phyloP scores from a whole-genome alignment of 1,284 basidiomycete genomes.

The Trichosporon ovoides region DNA sequence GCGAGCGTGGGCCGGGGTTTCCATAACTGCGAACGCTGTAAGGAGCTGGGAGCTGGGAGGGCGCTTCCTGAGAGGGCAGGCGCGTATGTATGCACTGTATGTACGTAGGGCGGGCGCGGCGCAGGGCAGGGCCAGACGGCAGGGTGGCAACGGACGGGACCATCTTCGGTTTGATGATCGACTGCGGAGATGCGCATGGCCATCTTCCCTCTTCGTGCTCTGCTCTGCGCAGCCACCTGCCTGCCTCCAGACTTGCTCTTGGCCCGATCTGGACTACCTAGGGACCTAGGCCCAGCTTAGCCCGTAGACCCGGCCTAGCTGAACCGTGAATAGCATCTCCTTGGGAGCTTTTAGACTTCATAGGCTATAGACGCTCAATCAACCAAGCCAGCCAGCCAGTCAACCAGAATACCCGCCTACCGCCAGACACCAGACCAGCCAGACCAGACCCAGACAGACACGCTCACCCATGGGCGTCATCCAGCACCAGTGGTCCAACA shows the following conservation, averaged over 20 bases:
- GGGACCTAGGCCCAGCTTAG: background rate
- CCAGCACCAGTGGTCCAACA: background rate
- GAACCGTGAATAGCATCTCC: background rate
- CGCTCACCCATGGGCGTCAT: background rate
- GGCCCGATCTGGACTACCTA: background rate
- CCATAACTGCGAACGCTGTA: no score
- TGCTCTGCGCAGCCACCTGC: background rate
- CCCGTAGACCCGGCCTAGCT: background rate
- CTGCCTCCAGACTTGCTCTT: background rate
- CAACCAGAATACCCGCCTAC: no score
- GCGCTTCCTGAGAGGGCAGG: no score
- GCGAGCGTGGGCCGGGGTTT: no score
- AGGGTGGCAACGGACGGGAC: slow-evolving; percentile 5
- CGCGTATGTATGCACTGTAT: no score
- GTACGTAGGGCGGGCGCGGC: no score
- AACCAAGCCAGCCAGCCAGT: no score
- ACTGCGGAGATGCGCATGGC: slow-evolving; percentile 4
- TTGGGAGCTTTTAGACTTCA: no score
- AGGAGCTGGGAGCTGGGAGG: no score
- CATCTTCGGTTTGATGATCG: slow-evolving; percentile 3
- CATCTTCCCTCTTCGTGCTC: background rate
- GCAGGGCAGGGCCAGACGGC: background rate
- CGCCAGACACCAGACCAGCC: no score
- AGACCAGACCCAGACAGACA: no score
- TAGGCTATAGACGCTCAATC: no score